Base-by-base conservation (phyloP, 345 rosid genomes). In the Orychophragmus violaceus region DNA sequence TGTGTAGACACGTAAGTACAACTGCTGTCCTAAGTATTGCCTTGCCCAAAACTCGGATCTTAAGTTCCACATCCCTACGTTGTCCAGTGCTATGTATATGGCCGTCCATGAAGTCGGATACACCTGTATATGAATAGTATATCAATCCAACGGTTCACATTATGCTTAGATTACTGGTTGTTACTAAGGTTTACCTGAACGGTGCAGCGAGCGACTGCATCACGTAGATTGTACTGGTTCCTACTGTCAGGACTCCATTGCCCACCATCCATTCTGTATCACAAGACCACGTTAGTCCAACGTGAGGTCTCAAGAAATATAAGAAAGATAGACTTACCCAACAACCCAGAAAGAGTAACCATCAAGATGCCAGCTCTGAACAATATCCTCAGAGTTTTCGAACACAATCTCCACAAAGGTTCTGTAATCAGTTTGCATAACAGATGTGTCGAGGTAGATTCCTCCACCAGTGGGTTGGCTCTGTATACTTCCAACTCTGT, bases 11-110 rank as follows among this genome's bases (percentile, higher is more conserved):
- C 99, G 84, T 66, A 94, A 16, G 28, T 94, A 94, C 28, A 94
- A 75, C 33, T 94, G 99, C 59, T 93, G 98, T 54, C 98, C 98
- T 3, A 93, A 86, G 80, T 93, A 93, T 54, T 86, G 98, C 17
- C 97, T 76, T 6, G 96, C 99, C 99, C 97, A 94, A 14, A 83
- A 82, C 76, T 94, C 99, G 0, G 96, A 54, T 73, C 99, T 84
- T 58, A 94, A 0, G 81, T 94, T 82, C 99, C 99, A 94, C 99
- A 90, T 90, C 3, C 99, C 99, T 22, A 84, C 99, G 17, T 94
- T 94, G 81, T 94, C 99, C 1, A 94, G 83, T 36, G 99, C 83
- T 12, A 94, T 79, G 52, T 88, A 85, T 42, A 94, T 84, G 0
- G 99, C 97, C 0, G 91, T 83, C 99, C 99, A 94, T 36, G 97